phyloP scores from a whole-genome alignment of 257 asterid species.

The Lithospermum erythrorhizon region DNA sequence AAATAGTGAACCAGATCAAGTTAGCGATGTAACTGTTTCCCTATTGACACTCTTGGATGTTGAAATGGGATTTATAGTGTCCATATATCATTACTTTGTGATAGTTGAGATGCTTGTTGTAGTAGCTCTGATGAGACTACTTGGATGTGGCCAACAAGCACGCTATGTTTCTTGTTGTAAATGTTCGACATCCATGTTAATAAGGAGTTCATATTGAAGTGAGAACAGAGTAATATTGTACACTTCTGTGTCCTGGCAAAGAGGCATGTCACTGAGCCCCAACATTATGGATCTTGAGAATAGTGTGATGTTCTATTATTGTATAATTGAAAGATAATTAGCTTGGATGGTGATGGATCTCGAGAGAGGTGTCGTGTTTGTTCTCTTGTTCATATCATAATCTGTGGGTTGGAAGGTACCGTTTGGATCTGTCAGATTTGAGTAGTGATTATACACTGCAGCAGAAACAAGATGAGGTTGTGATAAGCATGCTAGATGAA shows the following conservation, averaged over 20 bases:
- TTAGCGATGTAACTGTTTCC: background rate
- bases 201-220: conserved; percentile 72
- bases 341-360: too few relatives aligned
- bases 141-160: too few relatives aligned
- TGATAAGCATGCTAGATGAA: conserved; percentile 70
- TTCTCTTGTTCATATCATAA: too few relatives aligned
- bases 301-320: conserved; percentile 65
- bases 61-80: too few relatives aligned
- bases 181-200: conserved; percentile 67
- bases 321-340: conserved; percentile 36
- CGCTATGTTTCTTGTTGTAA: conserved; percentile 51
- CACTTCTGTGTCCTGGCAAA: conserved; percentile 42
- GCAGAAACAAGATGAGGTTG: conserved; percentile 80
- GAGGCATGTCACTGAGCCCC: conserved; percentile 42
- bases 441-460: conserved; percentile 58
- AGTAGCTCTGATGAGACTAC: too few relatives aligned
- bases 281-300: conserved; percentile 83
- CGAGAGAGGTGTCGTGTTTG: too few relatives aligned
- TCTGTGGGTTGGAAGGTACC: conserved; percentile 77
- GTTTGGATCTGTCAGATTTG: conserved; percentile 80
- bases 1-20: background rate
- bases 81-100: too few relatives aligned
- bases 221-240: conserved; percentile 80
- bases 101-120: too few relatives aligned
- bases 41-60: background rate